Conservation (phyloP, 1,284 basidiomycete genomes). For the Stereum hirsutum region DNA sequence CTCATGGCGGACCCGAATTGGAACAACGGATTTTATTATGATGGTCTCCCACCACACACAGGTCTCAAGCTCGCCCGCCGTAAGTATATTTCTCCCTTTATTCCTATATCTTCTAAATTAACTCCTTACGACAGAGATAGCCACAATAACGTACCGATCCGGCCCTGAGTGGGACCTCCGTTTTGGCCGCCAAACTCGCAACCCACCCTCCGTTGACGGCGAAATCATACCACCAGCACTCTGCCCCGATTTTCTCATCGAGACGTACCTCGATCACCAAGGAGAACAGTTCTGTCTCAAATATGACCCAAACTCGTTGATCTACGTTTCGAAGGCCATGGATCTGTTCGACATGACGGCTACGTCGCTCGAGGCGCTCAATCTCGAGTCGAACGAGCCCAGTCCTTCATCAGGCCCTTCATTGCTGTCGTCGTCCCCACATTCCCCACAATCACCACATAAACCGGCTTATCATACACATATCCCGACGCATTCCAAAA, state of each 20-base stretch:
- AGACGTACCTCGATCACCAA: conserved; percentile 98
- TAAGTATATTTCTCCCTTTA: conserved; percentile 30
- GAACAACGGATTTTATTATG: conserved; percentile 99
- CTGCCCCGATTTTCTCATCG: conserved; percentile 97
- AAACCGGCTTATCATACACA: neutral
- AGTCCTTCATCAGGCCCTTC: conserved; percentile 14
- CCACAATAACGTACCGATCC: conserved; percentile 97
- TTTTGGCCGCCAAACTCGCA: conserved; percentile 75
- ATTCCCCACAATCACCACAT: too few species aligned
- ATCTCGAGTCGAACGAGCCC: conserved; percentile 26
- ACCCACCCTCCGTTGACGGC: conserved; percentile 23
- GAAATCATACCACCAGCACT: conserved; percentile 46
- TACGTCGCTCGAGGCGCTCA: conserved; percentile 66
- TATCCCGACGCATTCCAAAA: neutral
- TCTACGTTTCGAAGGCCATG: conserved; percentile 99
- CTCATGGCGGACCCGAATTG: conserved; percentile 99
- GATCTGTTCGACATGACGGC: conserved; percentile 96
- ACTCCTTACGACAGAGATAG: conserved; percentile 64
- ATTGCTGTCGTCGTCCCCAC: neutral
- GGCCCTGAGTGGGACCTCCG: conserved; percentile 99
- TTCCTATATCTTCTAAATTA: neutral
- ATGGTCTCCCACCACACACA: conserved; percentile 87
- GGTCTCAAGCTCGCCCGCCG: conserved; percentile 98
- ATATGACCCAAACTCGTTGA: conserved; percentile 98
- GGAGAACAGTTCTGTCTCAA: conserved; percentile 97